Conservation (phyloP, 192 early-diverging fungal species). For the Backusella tarrabulga region DNA sequence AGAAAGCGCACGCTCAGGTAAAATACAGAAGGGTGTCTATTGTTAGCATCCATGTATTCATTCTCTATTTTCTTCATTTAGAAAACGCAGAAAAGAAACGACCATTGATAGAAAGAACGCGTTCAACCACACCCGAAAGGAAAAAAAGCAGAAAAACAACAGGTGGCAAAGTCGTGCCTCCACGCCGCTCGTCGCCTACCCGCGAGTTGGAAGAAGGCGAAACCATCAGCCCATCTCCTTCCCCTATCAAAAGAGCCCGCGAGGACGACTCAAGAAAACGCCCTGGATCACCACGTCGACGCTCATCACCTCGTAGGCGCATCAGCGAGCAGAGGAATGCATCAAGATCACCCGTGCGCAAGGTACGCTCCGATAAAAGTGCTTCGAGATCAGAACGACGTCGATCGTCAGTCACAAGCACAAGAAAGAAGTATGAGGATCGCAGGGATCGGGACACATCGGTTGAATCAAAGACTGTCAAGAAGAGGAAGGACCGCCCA, state of each 20-base stretch:
- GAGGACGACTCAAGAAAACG: not conserved
- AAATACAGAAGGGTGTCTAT: not conserved
- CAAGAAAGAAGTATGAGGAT: not conserved
- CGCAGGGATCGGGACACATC: not conserved
- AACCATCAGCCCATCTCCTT: slow-evolving; percentile 28
- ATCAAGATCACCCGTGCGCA: not conserved
- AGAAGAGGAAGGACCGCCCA: not conserved
- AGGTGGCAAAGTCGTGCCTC: not conserved
- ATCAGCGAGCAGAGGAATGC: not conserved
- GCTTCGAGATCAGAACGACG: not conserved
- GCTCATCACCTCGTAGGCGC: not conserved
- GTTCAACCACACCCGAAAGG: not conserved
- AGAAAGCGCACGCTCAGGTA: not conserved
- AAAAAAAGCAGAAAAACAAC: not conserved
- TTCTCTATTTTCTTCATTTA: not conserved
- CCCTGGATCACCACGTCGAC: not conserved
- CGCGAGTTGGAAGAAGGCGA: slow-evolving; percentile 27
- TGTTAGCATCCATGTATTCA: no score
- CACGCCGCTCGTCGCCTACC: not conserved
- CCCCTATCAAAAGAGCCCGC: not conserved
- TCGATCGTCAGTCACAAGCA: not conserved
- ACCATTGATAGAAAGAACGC: not conserved
- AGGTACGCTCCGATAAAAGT: not conserved
- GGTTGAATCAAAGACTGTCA: not conserved
- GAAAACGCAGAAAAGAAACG: not conserved